Percentiles rank a stretch among this genome's conserved stretches.
Conservation (phyloP, 805 yeast genomes). For the Grigorovia transvaalensis region DNA sequence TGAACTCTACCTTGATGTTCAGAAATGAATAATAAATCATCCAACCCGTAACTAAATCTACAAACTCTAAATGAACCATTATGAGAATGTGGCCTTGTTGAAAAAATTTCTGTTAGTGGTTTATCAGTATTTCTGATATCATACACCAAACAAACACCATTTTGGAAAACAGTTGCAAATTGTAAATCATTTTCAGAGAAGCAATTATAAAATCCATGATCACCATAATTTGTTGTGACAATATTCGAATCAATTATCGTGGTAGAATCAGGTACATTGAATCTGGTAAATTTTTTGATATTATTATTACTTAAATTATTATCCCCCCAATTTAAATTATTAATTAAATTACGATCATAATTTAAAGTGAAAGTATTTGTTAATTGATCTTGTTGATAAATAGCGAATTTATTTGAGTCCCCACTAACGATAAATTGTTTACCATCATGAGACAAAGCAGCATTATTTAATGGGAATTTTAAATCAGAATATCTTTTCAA, state of each 20-base stretch:
- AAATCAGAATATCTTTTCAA: conserved; percentile 37
- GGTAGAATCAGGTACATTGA: conserved; percentile 22
- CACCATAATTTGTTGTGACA: conserved; percentile 46
- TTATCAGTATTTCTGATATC: conserved; percentile 54
- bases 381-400: conserved; percentile 34
- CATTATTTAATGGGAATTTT: conserved; percentile 65
- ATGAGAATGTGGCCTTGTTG: conserved; percentile 46
- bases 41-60: conserved; percentile 54
- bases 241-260: conserved; percentile 25
- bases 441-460: conserved; percentile 54
- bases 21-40: conserved; percentile 63
- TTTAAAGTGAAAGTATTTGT: conserved; percentile 20
- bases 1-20: conserved; percentile 88
- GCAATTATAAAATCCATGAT: conserved; percentile 74
- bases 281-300: conserved; percentile 23
- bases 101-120: conserved; percentile 45
- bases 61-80: conserved; percentile 60
- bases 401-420: conserved; percentile 56
- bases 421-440: conserved; percentile 60
- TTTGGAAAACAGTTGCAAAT: conserved; percentile 77
- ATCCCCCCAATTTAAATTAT: conserved; percentile 23
- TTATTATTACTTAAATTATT: conserved; percentile 5
- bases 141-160: conserved; percentile 67
- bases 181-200: conserved; percentile 65
- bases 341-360: conserved; percentile 16